Conservation (phyloP, 495 filamentous ascomycete species). For the Talaromyces nanjingensis region DNA sequence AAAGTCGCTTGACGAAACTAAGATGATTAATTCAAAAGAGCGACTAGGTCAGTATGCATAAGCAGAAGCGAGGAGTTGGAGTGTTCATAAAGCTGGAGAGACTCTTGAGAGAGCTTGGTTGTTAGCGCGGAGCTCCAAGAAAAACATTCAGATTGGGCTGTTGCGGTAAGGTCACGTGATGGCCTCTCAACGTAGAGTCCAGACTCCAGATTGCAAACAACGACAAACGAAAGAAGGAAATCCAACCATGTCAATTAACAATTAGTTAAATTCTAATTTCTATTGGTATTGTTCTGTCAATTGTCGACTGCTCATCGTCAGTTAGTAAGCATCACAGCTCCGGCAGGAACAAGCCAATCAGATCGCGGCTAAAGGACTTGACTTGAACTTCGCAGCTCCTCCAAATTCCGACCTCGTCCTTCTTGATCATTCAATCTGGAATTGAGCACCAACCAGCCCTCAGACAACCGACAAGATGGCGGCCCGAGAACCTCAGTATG, state of each 20-base stretch:
- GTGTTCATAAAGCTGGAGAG: neutral
- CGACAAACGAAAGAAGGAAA: neutral
- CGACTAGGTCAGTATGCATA: slow-evolving; percentile 3
- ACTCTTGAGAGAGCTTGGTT: slow-evolving; percentile 14
- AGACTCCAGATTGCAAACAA: neutral
- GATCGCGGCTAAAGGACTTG: slow-evolving; percentile 20
- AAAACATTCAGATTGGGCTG: slow-evolving; percentile 20
- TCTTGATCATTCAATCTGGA: slow-evolving; percentile 3
- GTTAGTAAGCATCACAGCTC: slow-evolving; percentile 12
- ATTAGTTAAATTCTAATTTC: neutral
- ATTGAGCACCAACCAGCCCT: slow-evolving; percentile 11
- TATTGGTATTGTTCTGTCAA: neutral
- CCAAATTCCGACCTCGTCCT: slow-evolving; percentile 6
- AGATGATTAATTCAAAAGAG: neutral
- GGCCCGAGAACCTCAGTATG: slow-evolving; percentile 43
- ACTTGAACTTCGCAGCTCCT: slow-evolving; percentile 11
- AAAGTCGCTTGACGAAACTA: neutral
- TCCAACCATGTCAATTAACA: neutral
- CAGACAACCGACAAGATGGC: slow-evolving; percentile 38
- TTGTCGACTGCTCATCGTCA: neutral
- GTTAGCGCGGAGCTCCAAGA: slow-evolving; percentile 19
- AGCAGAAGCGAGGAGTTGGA: neutral
- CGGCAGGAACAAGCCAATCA: slow-evolving; percentile 22
- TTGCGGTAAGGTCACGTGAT: slow-evolving; percentile 27
- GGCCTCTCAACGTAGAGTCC: neutral